A percentile compares a stretch with the other conserved stretches of the same genome.
These are phyloP conservation scores for Funneliformis mosseae DNA, from an alignment of 192 early-diverging fungal species.

Conservation along the genomic window DNA sequence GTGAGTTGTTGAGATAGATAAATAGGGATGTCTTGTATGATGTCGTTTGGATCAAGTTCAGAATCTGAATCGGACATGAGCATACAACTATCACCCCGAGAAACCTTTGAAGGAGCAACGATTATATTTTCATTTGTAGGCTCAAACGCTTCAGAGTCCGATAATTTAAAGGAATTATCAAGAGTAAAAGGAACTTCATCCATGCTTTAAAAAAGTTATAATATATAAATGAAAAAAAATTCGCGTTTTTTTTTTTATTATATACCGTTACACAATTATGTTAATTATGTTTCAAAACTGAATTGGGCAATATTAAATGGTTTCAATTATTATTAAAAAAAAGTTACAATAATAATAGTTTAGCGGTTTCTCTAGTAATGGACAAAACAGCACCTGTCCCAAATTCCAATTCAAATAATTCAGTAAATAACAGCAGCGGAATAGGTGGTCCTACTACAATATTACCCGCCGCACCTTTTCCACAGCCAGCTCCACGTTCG, in stretches of 20 bases:
- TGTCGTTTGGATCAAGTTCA: constrained; percentile 36
- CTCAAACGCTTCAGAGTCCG: background rate
- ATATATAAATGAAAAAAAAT: background rate
- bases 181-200: background rate
- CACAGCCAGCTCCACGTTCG: constrained; percentile 22
- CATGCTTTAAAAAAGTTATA: background rate
- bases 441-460: background rate
- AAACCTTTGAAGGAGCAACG: background rate
- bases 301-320: no score
- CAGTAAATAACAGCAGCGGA: background rate
- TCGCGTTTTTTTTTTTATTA: background rate
- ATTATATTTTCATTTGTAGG: background rate
- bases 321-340: no score
- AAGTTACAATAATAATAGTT: no score
- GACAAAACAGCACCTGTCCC: background rate
- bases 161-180: background rate
- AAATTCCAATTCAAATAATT: background rate
- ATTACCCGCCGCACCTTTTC: constrained; percentile 21
- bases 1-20: constrained; percentile 71
- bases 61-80: background rate
- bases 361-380: background rate
- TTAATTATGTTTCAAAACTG: no score
- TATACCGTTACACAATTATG: no score
- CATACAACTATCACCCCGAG: background rate
- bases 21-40: constrained; percentile 78